Percentiles rank a stretch among this genome's conserved stretches.
phyloP scores from a whole-genome alignment of 768 basidiomycete genomes.

The Mrakia gelida region DNA sequence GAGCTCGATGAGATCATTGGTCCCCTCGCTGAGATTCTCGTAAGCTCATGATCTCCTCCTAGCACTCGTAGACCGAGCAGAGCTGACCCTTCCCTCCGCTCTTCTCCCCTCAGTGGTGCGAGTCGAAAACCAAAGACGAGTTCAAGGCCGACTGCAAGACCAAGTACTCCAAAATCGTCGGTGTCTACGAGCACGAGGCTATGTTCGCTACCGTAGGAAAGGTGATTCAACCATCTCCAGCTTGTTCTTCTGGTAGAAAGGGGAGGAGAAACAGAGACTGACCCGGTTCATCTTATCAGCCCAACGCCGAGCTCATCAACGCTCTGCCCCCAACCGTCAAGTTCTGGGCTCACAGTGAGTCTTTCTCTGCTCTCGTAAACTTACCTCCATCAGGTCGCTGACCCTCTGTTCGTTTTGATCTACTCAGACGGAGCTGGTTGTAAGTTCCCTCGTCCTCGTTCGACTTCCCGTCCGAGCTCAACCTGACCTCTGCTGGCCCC shows the following conservation, averaged over 20 bases:
- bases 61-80: neutral
- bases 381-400: neutral
- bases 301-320: conserved; percentile 21
- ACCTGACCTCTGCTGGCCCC: neutral
- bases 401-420: neutral
- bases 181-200: conserved; percentile 17
- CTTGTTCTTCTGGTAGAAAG: neutral
- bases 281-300: neutral
- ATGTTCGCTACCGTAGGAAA: conserved; percentile 13
- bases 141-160: conserved; percentile 62
- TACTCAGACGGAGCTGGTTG: neutral
- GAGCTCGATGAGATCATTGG: conserved; percentile 64
- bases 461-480: neutral
- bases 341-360: conserved; percentile 21
- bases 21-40: conserved; percentile 68
- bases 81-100: neutral
- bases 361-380: too few relatives aligned
- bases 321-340: conserved; percentile 9
- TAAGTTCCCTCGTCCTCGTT: neutral
- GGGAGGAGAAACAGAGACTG: neutral
- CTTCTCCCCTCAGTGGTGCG: conserved; percentile 50
- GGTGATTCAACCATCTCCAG: neutral
- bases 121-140: conserved; percentile 60
- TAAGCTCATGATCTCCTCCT: conserved; percentile 47
- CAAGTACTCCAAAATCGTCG: conserved; percentile 67